phyloP scores from a whole-genome alignment of 2,329 filamentous ascomycete species.

The Penicillium sp. region DNA sequence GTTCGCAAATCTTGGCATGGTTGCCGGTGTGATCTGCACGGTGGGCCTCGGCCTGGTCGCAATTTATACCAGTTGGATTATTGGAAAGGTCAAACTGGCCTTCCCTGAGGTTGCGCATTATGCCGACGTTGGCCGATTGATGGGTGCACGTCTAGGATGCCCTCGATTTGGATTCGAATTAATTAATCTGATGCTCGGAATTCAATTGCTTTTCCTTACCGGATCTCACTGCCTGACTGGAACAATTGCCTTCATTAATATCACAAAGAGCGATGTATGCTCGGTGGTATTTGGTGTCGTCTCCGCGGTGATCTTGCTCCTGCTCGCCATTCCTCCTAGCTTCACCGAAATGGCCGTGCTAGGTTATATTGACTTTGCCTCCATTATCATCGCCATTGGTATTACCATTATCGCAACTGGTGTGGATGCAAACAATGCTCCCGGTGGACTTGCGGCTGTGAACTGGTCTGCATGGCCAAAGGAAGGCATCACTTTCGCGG shows the following conservation, averaged over 20 bases:
- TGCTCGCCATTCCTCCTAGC: not conserved
- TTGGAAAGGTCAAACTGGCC: slow-evolving; percentile 3
- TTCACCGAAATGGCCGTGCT: slow-evolving; percentile 2
- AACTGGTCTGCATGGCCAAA: slow-evolving; percentile 1
- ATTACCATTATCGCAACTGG: not conserved
- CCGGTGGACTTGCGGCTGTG: not conserved
- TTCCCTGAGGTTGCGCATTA: slow-evolving; percentile 3
- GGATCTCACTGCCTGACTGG: slow-evolving; percentile 1
- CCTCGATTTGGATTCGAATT: not conserved
- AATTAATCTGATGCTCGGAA: not conserved
- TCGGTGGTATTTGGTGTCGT: slow-evolving; percentile 2
- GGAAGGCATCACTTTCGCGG: not conserved
- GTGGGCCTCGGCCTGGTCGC: not conserved
- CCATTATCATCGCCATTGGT: not conserved
- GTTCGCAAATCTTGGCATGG: slow-evolving; percentile 1
- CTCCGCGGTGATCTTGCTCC: not conserved
- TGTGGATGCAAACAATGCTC: not conserved
- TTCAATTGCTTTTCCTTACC: slow-evolving; percentile 2
- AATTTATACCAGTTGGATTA: slow-evolving; percentile 5
- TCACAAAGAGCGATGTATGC: not conserved
- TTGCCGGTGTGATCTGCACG: not conserved
- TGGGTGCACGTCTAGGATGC: slow-evolving; percentile 1
- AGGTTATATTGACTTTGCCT: not conserved
- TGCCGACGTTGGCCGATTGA: not conserved
- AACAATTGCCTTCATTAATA: not conserved